Evolutionary conservation across 257 asterid genomes (phyloP), one percentile per base, ranked within the genome.

Genomic region (Solanum appendiculatum): DNA sequence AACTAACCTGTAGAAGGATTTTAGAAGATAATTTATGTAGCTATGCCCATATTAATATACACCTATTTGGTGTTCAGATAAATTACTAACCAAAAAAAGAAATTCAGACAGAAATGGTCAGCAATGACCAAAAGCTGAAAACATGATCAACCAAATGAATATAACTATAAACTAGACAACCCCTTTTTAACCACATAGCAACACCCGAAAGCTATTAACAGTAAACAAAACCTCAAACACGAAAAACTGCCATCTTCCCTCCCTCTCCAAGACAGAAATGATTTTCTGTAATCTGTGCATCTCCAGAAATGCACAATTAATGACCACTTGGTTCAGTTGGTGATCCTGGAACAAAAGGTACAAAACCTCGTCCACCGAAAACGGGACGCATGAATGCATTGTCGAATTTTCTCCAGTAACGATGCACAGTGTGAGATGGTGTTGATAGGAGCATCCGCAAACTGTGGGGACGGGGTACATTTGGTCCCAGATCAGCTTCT

Each of bases 321-420:
- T 5, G 90, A 75, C 58, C 84, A 12, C 90, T 91, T 85, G 86
- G 92, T 80, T 97, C 99, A 0, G 92, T 97, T 2, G 99, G 99
- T 9, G 99, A 96, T 64, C 97, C 97, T 4, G 98, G 99, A 5
- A 92, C 95, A 15, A 66, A 96, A 0, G 98, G 99, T 11, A 93
- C 99, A 29, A 97, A 97, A 13, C 99, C 99, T 81, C 99, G 98
- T 18, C 99, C 99, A 29, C 99, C 99, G 31, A 97, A 97, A 83
- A 94, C 95, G 0, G 99, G 99, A 51, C 99, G 98, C 99, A 97
- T 97, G 92, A 96, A 92, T 40, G 95, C 94, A 7, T 97, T 73
- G 8, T 97, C 99, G 54, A 97, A 97, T 88, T 93, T 95, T 86
- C 99, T 94, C 99, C 99, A 97, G 25, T 96, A 96, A 92, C 93